Conservation (phyloP, 202 grass and related monocot species). For the Schoenoplectus tabernaemontani region DNA sequence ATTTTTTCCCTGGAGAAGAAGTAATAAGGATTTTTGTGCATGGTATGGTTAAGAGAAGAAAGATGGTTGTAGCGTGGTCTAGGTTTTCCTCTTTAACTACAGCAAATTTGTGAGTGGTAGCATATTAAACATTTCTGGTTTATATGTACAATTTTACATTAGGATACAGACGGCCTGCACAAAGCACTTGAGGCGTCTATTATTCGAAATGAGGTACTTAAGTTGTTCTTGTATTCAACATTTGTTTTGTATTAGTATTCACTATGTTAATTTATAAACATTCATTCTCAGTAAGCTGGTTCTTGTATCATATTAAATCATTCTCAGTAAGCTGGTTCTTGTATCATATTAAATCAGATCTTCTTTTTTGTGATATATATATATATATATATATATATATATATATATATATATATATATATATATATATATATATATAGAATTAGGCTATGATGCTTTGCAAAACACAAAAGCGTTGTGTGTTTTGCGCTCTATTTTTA, state of each 20-base stretch:
- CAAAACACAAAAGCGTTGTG: too few species aligned
- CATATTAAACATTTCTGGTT: slow-evolving; percentile 29
- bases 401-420: too few species aligned
- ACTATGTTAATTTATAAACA: not conserved
- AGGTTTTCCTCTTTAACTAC: not conserved
- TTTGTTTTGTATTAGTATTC: not conserved
- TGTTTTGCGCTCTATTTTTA: too few species aligned
- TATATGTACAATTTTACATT: slow-evolving; percentile 30
- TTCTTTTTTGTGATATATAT: not conserved
- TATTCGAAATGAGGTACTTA: slow-evolving; percentile 51
- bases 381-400: too few species aligned
- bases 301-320: not conserved
- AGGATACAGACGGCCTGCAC: slow-evolving; percentile 50
- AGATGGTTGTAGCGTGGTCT: not conserved
- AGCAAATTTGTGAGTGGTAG: not conserved
- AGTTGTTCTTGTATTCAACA: not conserved
- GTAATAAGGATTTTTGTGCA: slow-evolving; percentile 13
- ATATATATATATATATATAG: too few species aligned
- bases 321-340: slow-evolving; percentile 14
- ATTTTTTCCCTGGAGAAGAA: not conserved
- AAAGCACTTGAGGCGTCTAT: slow-evolving; percentile 48
- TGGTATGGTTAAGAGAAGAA: slow-evolving; percentile 7
- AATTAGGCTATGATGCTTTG: too few species aligned
- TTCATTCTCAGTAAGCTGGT: too few species aligned
- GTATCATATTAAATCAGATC: not conserved